Conservation (phyloP, 768 basidiomycete genomes). For the Russula vinacea region DNA sequence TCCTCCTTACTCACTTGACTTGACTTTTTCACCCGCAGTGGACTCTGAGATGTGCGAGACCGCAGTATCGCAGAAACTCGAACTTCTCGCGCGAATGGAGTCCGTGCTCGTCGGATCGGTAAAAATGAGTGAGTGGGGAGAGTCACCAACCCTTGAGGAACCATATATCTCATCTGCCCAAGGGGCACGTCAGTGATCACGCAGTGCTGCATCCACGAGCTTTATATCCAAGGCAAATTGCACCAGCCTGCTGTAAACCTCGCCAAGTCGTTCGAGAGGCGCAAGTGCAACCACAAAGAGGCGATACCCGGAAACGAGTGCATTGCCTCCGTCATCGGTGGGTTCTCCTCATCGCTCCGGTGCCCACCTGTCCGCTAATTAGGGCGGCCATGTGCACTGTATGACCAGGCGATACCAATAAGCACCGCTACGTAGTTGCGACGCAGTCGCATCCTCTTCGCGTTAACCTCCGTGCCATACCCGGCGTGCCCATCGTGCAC, state of each 20-base stretch:
- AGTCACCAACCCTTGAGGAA: too few species aligned
- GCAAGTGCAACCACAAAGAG: constrained; percentile 93
- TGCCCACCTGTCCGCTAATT: neutral
- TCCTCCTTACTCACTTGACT: too few species aligned
- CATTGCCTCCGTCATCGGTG: constrained; percentile 76
- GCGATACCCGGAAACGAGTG: constrained; percentile 85
- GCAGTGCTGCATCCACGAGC: constrained; percentile 92
- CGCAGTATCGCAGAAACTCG: constrained; percentile 64
- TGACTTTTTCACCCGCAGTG: constrained; percentile 46
- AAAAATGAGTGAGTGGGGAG: constrained; percentile 76
- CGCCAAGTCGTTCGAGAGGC: constrained; percentile 88
- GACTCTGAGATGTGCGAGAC: constrained; percentile 81
- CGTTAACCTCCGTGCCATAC: constrained; percentile 61
- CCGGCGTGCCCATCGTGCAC: constrained; percentile 87
- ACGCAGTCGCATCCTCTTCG: constrained; percentile 78
- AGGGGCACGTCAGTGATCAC: constrained; percentile 84
- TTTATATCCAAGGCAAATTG: constrained; percentile 77
- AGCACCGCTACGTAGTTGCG: constrained; percentile 89
- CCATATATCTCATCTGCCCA: constrained; percentile 36
- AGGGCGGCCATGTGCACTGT: neutral
- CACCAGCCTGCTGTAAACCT: constrained; percentile 79
- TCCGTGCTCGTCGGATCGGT: constrained; percentile 80
- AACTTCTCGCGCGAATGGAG: constrained; percentile 70
- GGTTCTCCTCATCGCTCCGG: constrained; percentile 29
- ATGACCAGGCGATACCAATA: constrained; percentile 68